phyloP scores from a whole-genome alignment of 352 stramenopile species.

The Pythium aristosporum region DNA sequence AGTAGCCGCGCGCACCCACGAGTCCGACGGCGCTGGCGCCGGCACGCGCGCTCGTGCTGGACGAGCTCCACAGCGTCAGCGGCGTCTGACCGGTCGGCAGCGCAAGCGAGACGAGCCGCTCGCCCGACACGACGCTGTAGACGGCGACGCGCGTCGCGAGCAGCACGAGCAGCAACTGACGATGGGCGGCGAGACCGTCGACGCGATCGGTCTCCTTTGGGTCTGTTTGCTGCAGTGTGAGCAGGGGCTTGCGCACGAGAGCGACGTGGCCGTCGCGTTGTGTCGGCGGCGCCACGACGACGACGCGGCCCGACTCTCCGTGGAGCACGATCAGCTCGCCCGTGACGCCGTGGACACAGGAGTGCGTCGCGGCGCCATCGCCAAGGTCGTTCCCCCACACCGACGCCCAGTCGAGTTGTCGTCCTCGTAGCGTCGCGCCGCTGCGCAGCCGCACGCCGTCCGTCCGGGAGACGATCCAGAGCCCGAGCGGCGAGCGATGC shows the following conservation, averaged over 20 bases:
- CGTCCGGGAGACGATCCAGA: constrained; percentile 65
- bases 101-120: constrained; percentile 34
- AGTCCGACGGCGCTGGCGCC: constrained; percentile 57
- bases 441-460: constrained; percentile 66
- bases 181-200: constrained; percentile 35
- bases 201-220: constrained; percentile 2
- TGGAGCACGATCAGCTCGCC: constrained; percentile 66
- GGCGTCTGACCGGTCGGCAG: constrained; percentile 27
- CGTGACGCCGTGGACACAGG: constrained; percentile 71
- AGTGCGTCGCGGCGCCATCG: constrained; percentile 22
- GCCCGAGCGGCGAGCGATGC: constrained; percentile 53
- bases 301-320: constrained; percentile 32
- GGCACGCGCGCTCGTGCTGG: constrained; percentile 12
- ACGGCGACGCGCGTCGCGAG: constrained; percentile 30
- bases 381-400: constrained; percentile 4
- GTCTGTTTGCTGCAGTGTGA: constrained; percentile 2
- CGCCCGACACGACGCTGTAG: constrained; percentile 57
- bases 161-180: constrained; percentile 41
- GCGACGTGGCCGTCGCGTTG: not conserved
- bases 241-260: constrained; percentile 7
- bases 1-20: constrained; percentile 54
- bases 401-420: constrained; percentile 41
- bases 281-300: constrained; percentile 34
- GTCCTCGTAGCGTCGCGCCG: constrained; percentile 37
- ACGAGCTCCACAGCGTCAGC: constrained; percentile 20